Conservation (phyloP, 805 yeast genomes). For the Jamesozyma hellenica region DNA sequence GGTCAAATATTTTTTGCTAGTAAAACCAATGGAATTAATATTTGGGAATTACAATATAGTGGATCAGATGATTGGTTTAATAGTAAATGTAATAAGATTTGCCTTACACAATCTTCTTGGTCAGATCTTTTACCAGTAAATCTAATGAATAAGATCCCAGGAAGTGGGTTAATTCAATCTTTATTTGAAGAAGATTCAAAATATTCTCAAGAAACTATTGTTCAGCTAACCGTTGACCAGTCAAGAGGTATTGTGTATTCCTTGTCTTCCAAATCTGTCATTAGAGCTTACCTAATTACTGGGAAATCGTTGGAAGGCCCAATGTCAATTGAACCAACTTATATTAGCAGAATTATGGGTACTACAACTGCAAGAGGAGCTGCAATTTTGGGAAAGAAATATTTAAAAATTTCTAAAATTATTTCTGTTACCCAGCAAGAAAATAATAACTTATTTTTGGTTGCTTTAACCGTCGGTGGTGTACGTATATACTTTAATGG, state of each 20-base stretch:
- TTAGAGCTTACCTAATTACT: slow-evolving; percentile 59
- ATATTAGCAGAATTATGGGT: slow-evolving; percentile 32
- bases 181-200: slow-evolving; percentile 27
- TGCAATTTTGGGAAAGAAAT: slow-evolving; percentile 46
- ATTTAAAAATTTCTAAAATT: slow-evolving; percentile 46
- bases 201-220: slow-evolving; percentile 44
- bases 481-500: slow-evolving; percentile 56
- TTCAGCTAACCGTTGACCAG: slow-evolving; percentile 62
- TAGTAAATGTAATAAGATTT: slow-evolving; percentile 71
- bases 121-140: slow-evolving; percentile 42
- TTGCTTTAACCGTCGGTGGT: slow-evolving; percentile 78
- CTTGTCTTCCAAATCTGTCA: slow-evolving; percentile 68
- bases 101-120: slow-evolving; percentile 62
- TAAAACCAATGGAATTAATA: slow-evolving; percentile 60
- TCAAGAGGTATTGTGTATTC: slow-evolving; percentile 72
- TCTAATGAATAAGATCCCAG: slow-evolving; percentile 29
- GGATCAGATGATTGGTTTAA: slow-evolving; percentile 80
- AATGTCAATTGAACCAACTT: slow-evolving; percentile 28
- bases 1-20: slow-evolving; percentile 81
- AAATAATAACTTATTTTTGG: slow-evolving; percentile 57
- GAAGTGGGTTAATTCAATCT: slow-evolving; percentile 30
- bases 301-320: slow-evolving; percentile 36
- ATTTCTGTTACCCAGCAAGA: slow-evolving; percentile 40
- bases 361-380: slow-evolving; percentile 40
- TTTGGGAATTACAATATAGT: slow-evolving; percentile 83